These are phyloP conservation scores for Lagenidium giganteum DNA, from an alignment of 352 stramenopile species.

Conservation along the genomic window DNA sequence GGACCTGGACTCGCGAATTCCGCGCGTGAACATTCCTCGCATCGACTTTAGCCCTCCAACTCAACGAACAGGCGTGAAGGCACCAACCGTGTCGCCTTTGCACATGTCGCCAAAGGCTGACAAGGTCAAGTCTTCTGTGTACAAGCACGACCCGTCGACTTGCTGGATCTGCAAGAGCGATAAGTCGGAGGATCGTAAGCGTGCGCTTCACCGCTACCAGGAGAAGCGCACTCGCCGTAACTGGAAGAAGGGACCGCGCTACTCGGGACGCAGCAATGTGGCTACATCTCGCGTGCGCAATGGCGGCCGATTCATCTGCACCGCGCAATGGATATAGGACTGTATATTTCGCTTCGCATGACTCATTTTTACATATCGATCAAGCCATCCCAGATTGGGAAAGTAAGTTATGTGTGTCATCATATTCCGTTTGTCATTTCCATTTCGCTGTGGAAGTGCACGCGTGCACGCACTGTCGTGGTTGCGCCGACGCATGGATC, in stretches of 20 bases:
- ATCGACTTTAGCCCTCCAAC: slow-evolving; percentile 46
- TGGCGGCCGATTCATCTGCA: slow-evolving; percentile 78
- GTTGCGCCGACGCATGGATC: too few species aligned
- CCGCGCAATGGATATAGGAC: slow-evolving; percentile 69
- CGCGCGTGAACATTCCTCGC: slow-evolving; percentile 51
- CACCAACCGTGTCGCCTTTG: slow-evolving; percentile 11
- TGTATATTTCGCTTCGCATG: slow-evolving; percentile 11
- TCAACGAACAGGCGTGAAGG: slow-evolving; percentile 5
- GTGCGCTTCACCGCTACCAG: slow-evolving; percentile 72
- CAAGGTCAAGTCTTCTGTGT: slow-evolving; percentile 45
- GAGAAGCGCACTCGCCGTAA: slow-evolving; percentile 80
- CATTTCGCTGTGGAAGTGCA: too few species aligned
- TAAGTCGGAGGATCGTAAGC: slow-evolving; percentile 80
- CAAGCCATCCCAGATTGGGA: too few species aligned
- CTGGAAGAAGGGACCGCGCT: slow-evolving; percentile 80
- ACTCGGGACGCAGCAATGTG: slow-evolving; percentile 73
- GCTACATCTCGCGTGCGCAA: slow-evolving; percentile 77
- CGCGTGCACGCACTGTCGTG: too few species aligned
- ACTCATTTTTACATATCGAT: slow-evolving; percentile 9
- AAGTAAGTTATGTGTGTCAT: too few species aligned
- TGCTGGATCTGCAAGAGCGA: slow-evolving; percentile 88
- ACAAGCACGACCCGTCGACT: slow-evolving; percentile 63
- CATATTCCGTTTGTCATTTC: slow-evolving; percentile 15
- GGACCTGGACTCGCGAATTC: slow-evolving; percentile 75
- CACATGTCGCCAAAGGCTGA: slow-evolving; percentile 49